Conservation (phyloP, 495 filamentous ascomycete species). For the Clohesyomyces aquaticus region DNA sequence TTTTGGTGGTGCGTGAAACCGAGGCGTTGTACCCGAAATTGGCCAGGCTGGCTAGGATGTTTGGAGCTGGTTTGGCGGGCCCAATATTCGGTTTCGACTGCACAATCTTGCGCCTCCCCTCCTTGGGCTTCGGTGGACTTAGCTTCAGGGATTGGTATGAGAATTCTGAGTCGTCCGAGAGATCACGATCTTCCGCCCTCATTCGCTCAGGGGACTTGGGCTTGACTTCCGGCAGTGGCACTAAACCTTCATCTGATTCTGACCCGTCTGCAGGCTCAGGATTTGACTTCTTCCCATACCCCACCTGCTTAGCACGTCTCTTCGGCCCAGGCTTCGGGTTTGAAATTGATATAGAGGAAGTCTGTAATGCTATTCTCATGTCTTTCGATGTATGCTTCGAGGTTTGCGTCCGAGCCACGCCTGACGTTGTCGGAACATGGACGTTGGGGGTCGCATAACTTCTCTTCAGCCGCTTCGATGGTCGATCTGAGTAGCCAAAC, state of each 20-base stretch:
- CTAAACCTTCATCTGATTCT: background rate
- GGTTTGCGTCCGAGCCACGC: background rate
- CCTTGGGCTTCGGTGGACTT: background rate
- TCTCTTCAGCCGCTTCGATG: background rate
- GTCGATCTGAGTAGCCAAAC: background rate
- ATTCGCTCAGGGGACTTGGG: background rate
- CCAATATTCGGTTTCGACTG: background rate
- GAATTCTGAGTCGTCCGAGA: background rate
- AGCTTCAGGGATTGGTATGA: background rate
- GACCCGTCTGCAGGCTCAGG: background rate
- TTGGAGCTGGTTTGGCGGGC: background rate
- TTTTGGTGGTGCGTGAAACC: background rate
- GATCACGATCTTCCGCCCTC: background rate
- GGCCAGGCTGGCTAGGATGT: slow-evolving; percentile 2
- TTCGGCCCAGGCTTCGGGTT: background rate
- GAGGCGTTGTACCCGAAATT: background rate
- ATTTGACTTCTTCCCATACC: background rate
- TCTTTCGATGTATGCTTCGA: background rate
- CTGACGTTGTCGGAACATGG: background rate
- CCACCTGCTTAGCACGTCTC: background rate
- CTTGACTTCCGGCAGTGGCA: background rate
- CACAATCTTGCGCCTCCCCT: background rate
- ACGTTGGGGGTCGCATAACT: background rate
- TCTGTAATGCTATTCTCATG: background rate
- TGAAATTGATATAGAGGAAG: background rate